A percentile compares a stretch with the other conserved stretches of the same genome.
phyloP scores from a whole-genome alignment of 2,329 filamentous ascomycete species.

The Epichloe typhina region DNA sequence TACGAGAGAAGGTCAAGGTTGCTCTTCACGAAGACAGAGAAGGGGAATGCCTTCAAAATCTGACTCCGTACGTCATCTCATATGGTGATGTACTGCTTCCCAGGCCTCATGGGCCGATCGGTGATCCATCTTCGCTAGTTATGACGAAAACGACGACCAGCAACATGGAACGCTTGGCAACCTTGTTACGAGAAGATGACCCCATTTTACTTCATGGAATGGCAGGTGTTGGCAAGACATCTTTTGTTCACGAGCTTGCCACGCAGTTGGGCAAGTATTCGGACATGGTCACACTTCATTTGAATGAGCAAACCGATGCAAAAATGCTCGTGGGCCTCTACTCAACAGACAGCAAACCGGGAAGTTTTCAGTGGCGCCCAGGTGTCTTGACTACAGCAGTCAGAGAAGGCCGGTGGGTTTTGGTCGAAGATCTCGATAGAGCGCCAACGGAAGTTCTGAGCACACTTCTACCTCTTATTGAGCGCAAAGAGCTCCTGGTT shows the following conservation, averaged over 20 bases:
- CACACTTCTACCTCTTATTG: conserved; percentile 81
- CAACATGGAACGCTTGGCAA: conserved; percentile 60
- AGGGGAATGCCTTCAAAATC: conserved; percentile 19
- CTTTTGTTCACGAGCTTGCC: conserved; percentile 70
- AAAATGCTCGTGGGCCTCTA: conserved; percentile 95
- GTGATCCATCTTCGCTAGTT: conserved; percentile 40
- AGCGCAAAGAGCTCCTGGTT: conserved; percentile 80
- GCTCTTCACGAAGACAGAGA: conserved; percentile 6
- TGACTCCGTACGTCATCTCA: conserved; percentile 49
- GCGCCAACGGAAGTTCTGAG: conserved; percentile 93
- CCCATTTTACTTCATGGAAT: conserved; percentile 74
- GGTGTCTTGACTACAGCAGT: conserved; percentile 92
- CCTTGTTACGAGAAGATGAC: conserved; percentile 49
- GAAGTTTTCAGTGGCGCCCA: conserved; percentile 82
- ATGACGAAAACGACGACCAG: conserved; percentile 56
- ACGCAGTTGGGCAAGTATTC: conserved; percentile 64
- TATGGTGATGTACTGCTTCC: conserved; percentile 58
- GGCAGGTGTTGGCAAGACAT: conserved; percentile 83
- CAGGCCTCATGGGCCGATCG: conserved; percentile 37
- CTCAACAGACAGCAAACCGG: conserved; percentile 73
- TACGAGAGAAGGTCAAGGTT: conserved; percentile 25
- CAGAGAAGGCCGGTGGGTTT: conserved; percentile 85
- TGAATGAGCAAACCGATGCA: conserved; percentile 96
- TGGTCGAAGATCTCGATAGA: conserved; percentile 93
- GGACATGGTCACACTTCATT: conserved; percentile 81